Percentiles rank a stretch among this genome's conserved stretches.
These are phyloP conservation scores for Pseudopediastrum boryanum DNA, from an alignment of 139 green algal genomes.

Conservation along the genomic window DNA sequence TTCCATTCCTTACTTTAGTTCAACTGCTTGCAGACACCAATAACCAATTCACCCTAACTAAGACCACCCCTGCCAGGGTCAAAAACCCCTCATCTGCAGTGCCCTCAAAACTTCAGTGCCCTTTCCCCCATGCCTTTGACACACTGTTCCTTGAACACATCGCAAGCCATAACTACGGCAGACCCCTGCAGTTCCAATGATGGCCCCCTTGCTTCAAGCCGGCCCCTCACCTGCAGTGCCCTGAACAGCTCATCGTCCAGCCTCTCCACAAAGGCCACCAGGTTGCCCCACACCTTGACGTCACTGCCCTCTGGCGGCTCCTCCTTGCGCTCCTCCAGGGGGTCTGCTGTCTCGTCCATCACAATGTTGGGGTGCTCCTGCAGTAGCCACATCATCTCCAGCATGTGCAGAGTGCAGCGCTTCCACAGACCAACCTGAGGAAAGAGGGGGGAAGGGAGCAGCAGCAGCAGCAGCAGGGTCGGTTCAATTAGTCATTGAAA, in stretches of 20 bases:
- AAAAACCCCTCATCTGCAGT: no score
- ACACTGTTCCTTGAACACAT: no score
- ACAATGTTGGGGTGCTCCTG: conserved; percentile 73
- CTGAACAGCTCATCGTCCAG: conserved; percentile 99
- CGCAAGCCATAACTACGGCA: no score
- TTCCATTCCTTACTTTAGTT: no score
- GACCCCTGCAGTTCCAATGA: no score
- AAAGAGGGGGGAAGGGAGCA: neutral
- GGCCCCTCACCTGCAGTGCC: conserved; percentile 93
- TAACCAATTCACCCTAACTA: no score
- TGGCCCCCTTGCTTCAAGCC: no score
- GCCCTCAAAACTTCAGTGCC: no score
- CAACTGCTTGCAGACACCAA: no score
- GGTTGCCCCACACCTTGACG: conserved; percentile 89
- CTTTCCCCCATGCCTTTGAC: no score
- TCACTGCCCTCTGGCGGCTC: conserved; percentile 55
- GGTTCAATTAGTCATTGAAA: no score
- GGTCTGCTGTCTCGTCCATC: conserved; percentile 72
- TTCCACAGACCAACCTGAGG: conserved; percentile 74
- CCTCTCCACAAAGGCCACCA: conserved; percentile 93
- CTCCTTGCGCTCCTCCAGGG: conserved; percentile 59
- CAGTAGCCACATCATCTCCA: conserved; percentile 51
- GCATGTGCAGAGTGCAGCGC: conserved; percentile 62
- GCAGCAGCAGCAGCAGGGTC: neutral
- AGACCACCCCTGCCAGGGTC: no score